Conservation (phyloP, 1,284 basidiomycete genomes). For the Papiliotrema fonsecae region DNA sequence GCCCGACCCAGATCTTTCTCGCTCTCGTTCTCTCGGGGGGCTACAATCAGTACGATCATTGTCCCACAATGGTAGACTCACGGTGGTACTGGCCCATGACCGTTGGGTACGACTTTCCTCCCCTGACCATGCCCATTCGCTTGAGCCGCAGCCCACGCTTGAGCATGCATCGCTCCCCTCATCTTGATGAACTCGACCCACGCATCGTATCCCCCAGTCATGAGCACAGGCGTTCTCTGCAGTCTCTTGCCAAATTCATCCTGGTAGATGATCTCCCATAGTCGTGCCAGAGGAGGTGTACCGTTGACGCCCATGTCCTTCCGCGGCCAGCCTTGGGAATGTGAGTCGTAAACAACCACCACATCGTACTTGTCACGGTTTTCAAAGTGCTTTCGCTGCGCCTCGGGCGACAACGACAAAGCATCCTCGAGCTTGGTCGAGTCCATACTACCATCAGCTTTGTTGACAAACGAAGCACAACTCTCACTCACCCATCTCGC, state of each 20-base stretch:
- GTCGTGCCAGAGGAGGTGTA: slow-evolving; percentile 54
- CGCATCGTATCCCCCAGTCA: slow-evolving; percentile 78
- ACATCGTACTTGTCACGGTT: slow-evolving; percentile 84
- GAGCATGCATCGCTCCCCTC: slow-evolving; percentile 12
- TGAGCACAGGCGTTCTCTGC: slow-evolving; percentile 71
- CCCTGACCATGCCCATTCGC: slow-evolving; percentile 7
- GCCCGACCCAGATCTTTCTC: slow-evolving; percentile 3
- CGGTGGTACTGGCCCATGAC: slow-evolving; percentile 5
- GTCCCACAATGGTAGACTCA: slow-evolving; percentile 1
- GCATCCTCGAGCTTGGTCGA: slow-evolving; percentile 69
- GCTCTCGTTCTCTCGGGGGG: slow-evolving; percentile 2
- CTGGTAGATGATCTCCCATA: slow-evolving; percentile 68
- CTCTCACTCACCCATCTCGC: slow-evolving; percentile 60
- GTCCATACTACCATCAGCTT: slow-evolving; percentile 55
- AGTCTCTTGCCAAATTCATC: slow-evolving; percentile 67
- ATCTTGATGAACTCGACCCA: slow-evolving; percentile 64
- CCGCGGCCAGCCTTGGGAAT: slow-evolving; percentile 57
- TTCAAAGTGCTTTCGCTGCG: slow-evolving; percentile 67
- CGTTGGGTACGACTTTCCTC: slow-evolving; percentile 7
- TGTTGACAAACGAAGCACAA: background rate
- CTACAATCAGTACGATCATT: slow-evolving; percentile 2
- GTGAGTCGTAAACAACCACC: slow-evolving; percentile 79
- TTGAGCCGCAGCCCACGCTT: slow-evolving; percentile 3
- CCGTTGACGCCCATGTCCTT: slow-evolving; percentile 40
- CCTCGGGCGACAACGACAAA: slow-evolving; percentile 63